Evolutionary conservation across 352 stramenopile species (phyloP), one percentile per base, ranked within the genome.

Genomic region (Pythium apleroticum): DNA sequence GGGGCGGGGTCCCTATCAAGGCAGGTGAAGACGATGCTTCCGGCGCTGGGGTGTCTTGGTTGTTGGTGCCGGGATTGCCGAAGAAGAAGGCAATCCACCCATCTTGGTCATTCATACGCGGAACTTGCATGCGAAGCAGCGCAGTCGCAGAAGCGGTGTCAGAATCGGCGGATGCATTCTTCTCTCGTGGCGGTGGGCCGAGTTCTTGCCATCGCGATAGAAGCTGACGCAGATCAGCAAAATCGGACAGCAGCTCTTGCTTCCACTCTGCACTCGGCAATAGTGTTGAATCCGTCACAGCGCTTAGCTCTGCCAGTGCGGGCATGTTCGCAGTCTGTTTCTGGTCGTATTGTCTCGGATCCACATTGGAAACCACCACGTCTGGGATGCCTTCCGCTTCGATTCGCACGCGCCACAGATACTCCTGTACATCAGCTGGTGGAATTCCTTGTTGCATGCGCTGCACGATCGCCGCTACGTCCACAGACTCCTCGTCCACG

Each of bases 61-160:
- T 17, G 45, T 41, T n/a, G 5, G 20, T 31, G 33, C 66, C 19
- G 28, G 19, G 19, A 43, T 86, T 86, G 14, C 86, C 82, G 11
- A 93, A 91, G 69, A 90, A 95, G 60, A 95, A 93, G 6, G 39
- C 22, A 4, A 68, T 70, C 88, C 88, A 96, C n/a, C 80, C 84
- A n/a, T 82, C 76, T 37, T 83, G 72, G 41, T 96, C 88, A 27
- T 76, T 93, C 81, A 95, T 91, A 27, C 76, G 77, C 10, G 88
- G 86, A 48, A 96, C 81, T 20, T 79, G 72, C 3, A 74, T 90
- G n/a, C 75, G 81, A 30, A 84, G 46, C 39, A 63, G 37, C 9
- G 37, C 46, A 33, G 28, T 69, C 37, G 72, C 64, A 49, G 74
- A 57, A 6, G 24, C 14, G 12, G 52, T 52, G 45, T 15, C 27